Percentiles rank a stretch among this genome's conserved stretches.
Evolutionary conservation across 805 yeast species (phyloP).

Genomic region (Cyberlindnera misumaiensis): DNA sequence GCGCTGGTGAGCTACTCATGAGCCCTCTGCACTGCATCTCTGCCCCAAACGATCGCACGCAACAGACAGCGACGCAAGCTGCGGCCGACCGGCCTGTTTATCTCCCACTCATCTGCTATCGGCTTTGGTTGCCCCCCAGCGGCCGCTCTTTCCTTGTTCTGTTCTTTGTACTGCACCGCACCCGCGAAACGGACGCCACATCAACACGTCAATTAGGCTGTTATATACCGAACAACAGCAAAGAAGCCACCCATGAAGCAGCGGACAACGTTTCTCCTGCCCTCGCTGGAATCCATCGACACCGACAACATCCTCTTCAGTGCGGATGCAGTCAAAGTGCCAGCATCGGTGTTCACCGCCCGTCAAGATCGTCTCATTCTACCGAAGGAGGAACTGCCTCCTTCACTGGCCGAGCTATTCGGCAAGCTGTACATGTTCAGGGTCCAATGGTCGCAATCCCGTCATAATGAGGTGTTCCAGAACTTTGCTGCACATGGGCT

Average conservation of each 20-base stretch:
- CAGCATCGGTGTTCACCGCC: conserved; percentile 13
- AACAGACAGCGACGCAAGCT: too few relatives aligned
- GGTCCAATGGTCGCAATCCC: conserved; percentile 14
- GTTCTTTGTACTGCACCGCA: too few relatives aligned
- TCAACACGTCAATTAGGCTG: too few relatives aligned
- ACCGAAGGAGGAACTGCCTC: conserved; percentile 15
- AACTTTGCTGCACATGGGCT: conserved; percentile 16
- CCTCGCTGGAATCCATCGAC: conserved; percentile 16
- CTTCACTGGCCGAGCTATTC: conserved; percentile 6
- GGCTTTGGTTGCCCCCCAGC: too few relatives aligned
- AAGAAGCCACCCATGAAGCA: conserved; percentile 9
- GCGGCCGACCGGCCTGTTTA: too few relatives aligned
- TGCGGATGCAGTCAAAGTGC: conserved; percentile 12
- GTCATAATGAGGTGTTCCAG: conserved; percentile 9
- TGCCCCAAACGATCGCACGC: too few relatives aligned
- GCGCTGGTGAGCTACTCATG: too few relatives aligned
- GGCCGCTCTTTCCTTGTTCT: too few relatives aligned
- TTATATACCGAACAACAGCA: too few relatives aligned
- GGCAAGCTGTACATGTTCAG: conserved; percentile 13
- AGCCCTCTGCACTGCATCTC: too few relatives aligned
- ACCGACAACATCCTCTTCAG: conserved; percentile 18
- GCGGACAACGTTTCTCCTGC: conserved; percentile 15
- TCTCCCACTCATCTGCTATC: too few relatives aligned
- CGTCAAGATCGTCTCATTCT: conserved; percentile 19
- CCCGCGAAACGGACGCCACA: too few relatives aligned